Conservation (phyloP, 2,329 filamentous ascomycete genomes). For the Lecanicillium sp. region DNA sequence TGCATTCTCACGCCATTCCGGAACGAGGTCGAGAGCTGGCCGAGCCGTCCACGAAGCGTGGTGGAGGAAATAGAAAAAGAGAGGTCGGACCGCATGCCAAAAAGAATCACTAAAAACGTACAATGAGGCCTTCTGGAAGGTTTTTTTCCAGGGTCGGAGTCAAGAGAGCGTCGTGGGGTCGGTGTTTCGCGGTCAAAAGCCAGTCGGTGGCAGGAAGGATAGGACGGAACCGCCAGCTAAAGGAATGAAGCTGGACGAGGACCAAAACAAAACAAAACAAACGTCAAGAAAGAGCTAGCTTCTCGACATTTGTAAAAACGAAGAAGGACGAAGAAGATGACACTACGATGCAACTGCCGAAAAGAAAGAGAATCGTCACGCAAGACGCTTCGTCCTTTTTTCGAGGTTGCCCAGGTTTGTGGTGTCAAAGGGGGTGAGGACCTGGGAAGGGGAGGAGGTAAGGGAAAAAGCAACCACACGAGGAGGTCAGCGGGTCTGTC, state of each 20-base stretch:
- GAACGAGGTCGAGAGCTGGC: no score
- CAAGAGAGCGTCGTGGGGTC: conserved; percentile 8
- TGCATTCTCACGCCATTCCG: conserved; percentile 6
- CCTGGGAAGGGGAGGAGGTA: no score
- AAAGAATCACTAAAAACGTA: no score
- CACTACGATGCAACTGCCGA: no score
- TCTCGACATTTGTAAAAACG: conserved; percentile 4
- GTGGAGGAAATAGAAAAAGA: no score
- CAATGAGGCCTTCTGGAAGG: no score
- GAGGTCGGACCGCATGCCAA: neutral
- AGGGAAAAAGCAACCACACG: no score
- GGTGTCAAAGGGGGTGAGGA: no score
- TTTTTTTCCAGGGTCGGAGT: neutral
- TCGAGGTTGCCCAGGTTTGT: no score
- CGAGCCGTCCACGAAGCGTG: no score
- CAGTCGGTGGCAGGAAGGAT: conserved; percentile 20
- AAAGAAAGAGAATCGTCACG: conserved; percentile 4
- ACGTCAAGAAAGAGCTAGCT: conserved; percentile 12
- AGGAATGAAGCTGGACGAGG: conserved; percentile 23
- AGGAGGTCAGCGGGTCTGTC: no score
- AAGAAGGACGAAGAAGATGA: conserved; percentile 11
- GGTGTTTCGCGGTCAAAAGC: neutral
- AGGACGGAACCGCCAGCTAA: conserved; percentile 29
- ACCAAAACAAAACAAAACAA: conserved; percentile 17
- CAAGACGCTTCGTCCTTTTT: no score